These are phyloP conservation scores for Penicillium glabrum DNA, from an alignment of 2,329 filamentous ascomycete species.

Conservation along the genomic window DNA sequence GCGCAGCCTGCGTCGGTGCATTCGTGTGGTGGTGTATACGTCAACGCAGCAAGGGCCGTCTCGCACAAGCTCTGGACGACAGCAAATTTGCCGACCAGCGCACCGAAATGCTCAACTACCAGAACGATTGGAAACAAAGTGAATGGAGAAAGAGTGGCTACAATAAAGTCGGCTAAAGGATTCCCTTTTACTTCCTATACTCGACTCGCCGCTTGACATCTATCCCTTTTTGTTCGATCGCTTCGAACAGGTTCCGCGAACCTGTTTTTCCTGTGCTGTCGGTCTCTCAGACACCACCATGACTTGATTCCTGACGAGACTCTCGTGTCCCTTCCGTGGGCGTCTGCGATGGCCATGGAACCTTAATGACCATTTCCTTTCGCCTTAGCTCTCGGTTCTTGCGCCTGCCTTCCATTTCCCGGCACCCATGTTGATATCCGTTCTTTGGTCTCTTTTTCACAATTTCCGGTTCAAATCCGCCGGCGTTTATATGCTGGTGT, in stretches of 20 bases:
- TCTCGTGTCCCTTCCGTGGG: neutral
- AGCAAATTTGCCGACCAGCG: conserved; percentile 45
- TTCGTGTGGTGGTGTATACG: conserved; percentile 50
- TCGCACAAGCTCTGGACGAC: conserved; percentile 50
- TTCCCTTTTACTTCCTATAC: neutral
- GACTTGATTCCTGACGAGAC: conserved; percentile 3
- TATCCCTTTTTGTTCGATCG: neutral
- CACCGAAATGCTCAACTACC: conserved; percentile 39
- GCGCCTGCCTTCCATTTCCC: neutral
- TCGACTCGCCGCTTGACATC: neutral
- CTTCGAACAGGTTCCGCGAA: conserved; percentile 14
- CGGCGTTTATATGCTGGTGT: conserved; percentile 4
- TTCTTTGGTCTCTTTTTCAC: neutral
- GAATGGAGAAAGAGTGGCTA: conserved; percentile 35
- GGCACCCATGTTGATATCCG: conserved; percentile 4
- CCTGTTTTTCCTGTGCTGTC: neutral
- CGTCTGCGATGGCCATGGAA: conserved; percentile 3
- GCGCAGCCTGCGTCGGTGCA: conserved; percentile 27
- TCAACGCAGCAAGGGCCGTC: conserved; percentile 51
- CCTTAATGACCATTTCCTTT: conserved; percentile 4
- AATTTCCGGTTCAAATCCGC: neutral
- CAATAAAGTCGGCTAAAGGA: conserved; percentile 23
- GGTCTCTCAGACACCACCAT: conserved; percentile 3
- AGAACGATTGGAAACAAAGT: conserved; percentile 39
- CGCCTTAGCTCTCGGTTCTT: neutral